Evolutionary conservation across 345 rosid genomes (phyloP), one percentile per base, ranked within the genome.

Genomic region (Citrus medica): DNA sequence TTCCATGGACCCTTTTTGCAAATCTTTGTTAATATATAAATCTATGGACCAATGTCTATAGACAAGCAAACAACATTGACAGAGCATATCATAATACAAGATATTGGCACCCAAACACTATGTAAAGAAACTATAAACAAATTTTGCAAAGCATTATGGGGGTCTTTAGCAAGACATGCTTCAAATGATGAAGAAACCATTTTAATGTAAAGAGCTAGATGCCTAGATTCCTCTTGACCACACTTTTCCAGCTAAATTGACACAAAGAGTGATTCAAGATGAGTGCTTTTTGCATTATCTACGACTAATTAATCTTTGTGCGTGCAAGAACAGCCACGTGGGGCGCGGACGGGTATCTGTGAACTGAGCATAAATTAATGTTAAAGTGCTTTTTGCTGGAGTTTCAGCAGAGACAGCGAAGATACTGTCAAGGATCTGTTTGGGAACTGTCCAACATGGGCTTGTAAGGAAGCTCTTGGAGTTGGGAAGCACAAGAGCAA

Each of bases 161-260:
- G 76, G 66, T 79, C 24, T 62, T 60, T 27, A 35, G 80, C 9
- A 28, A 69, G 77, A 64, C 59, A 64, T 76, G 77, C 76, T 56
- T 81, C 61, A 79, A 75, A 81, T 79, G 79, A 84, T 69, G 69
- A n/a, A 51, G 68, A 22, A 75, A 75, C 55, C n/a, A 25, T 62
- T 65, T 65, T n/a, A 65, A 55, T 17, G 58, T 17, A 53, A 53
- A 53, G 58, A 17, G 58, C 22, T 51, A 17, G 56, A 51, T 67
- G 67, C 66, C 22, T 53, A 53, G 58, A 53, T 67, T 76, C 66
- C 55, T 8, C 73, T 64, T 40, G 66, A 56, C 77, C 62, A 53
- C n/a, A 35, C 80, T 48, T 82, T 82, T 81, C 75, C 86, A 81
- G 81, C 81, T 82, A 67, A 79, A 72, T 51, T 75, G 81, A 65